These are phyloP conservation scores for Eucalyptus polybractea DNA, from an alignment of 345 rosid genomes.

Conservation along the genomic window DNA sequence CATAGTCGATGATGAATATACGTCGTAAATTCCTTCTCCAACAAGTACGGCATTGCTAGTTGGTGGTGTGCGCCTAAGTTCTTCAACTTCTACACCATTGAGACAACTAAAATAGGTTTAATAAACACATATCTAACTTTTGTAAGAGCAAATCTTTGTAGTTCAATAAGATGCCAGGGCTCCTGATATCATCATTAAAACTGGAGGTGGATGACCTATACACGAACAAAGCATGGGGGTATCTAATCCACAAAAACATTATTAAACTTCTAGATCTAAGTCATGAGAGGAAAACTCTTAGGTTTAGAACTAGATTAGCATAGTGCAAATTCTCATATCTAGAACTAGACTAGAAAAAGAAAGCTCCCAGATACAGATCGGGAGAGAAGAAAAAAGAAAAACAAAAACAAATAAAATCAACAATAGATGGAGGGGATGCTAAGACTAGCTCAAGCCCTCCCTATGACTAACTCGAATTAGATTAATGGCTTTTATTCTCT, in stretches of 20 bases:
- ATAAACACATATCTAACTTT: not conserved
- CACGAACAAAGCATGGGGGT: not conserved
- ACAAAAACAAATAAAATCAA: no score
- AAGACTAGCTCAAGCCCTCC: not conserved
- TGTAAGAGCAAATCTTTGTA: not conserved
- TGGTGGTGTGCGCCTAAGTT: not conserved
- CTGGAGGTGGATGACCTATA: rapidly evolving
- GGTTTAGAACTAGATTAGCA: not conserved
- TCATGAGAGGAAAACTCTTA: not conserved
- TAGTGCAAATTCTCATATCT: not conserved
- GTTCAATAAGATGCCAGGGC: not conserved
- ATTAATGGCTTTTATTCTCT: not conserved
- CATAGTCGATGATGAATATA: not conserved
- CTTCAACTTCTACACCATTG: not conserved
- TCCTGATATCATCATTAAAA: not conserved
- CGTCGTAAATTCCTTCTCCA: not conserved
- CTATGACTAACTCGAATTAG: not conserved
- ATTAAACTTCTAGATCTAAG: not conserved
- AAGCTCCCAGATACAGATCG: not conserved
- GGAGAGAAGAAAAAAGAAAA: not conserved
- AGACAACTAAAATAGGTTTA: not conserved
- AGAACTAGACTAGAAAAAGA: not conserved
- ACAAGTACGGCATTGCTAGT: not conserved
- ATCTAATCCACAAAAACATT: no score
- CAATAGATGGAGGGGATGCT: not conserved